A percentile compares a stretch with the other conserved stretches of the same genome.
These are phyloP conservation scores for Stramenopiles sp. DNA, from an alignment of 352 stramenopile genomes.

Conservation along the genomic window DNA sequence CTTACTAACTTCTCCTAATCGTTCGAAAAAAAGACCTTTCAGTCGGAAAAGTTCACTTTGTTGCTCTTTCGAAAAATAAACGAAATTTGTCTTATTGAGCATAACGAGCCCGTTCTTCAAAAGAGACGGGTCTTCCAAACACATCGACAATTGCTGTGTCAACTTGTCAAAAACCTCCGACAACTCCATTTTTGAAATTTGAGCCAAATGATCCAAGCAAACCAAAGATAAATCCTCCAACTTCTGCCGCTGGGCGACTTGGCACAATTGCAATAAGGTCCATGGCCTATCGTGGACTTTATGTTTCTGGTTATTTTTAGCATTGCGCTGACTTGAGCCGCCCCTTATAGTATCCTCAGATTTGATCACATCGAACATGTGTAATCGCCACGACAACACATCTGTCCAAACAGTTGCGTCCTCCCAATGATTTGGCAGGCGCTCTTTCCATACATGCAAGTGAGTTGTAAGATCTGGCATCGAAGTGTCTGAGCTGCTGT, in stretches of 20 bases:
- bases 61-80: conserved; percentile 69
- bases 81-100: conserved; percentile 73
- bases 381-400: conserved; percentile 68
- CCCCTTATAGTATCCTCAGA: conserved; percentile 37
- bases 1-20: conserved; percentile 43
- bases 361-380: conserved; percentile 73
- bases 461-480: conserved; percentile 64
- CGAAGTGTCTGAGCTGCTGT: conserved; percentile 49
- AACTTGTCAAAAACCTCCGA: conserved; percentile 74
- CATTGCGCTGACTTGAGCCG: background rate
- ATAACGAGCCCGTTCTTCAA: conserved; percentile 63
- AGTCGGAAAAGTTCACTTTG: conserved; percentile 74
- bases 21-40: conserved; percentile 64
- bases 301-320: conserved; percentile 33
- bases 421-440: conserved; percentile 75
- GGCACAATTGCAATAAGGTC: conserved; percentile 67
- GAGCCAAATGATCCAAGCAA: conserved; percentile 56
- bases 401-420: conserved; percentile 72
- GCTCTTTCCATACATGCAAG: conserved; percentile 73
- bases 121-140: conserved; percentile 49
- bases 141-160: conserved; percentile 72
- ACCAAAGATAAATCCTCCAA: conserved; percentile 58
- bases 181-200: conserved; percentile 67
- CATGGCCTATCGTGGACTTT: conserved; percentile 73
- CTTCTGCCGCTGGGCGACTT: conserved; percentile 66